Evolutionary conservation across 352 stramenopile species (phyloP).

Genomic region (Salisapilia sapeloensis): DNA sequence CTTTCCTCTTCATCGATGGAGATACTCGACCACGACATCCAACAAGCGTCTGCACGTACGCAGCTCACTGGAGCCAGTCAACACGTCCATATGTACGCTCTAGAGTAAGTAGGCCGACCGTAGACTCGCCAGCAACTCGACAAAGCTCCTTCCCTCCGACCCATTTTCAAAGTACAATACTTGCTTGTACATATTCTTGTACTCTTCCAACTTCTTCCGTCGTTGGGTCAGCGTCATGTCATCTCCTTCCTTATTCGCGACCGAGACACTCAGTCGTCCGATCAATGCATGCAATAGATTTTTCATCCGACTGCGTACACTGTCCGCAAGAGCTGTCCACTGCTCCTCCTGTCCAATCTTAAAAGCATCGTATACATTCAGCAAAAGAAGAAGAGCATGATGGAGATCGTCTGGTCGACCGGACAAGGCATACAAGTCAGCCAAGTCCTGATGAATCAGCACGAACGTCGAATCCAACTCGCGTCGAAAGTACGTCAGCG

Average conservation of each 20-base stretch:
- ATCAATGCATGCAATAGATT: conserved; percentile 21
- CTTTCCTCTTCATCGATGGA: conserved; percentile 27
- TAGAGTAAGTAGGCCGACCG: conserved; percentile 44
- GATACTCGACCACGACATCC: conserved; percentile 34
- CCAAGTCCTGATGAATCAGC: conserved; percentile 67
- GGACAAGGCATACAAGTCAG: conserved; percentile 51
- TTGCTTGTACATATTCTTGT: conserved; percentile 79
- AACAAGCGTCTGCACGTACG: conserved; percentile 9
- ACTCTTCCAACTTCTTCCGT: conserved; percentile 36
- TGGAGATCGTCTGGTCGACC: conserved; percentile 54
- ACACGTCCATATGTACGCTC: conserved; percentile 12
- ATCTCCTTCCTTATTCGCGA: background rate
- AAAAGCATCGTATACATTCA: conserved; percentile 67
- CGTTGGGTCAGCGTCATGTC: conserved; percentile 9
- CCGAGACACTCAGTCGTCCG: conserved; percentile 21
- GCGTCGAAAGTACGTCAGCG: conserved; percentile 50
- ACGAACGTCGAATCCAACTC: conserved; percentile 69
- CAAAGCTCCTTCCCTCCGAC: conserved; percentile 13
- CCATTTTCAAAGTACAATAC: conserved; percentile 57
- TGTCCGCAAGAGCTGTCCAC: conserved; percentile 1
- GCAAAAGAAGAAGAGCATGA: conserved; percentile 52
- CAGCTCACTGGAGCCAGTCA: no score
- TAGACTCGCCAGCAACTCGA: conserved; percentile 28
- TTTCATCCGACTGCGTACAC: conserved; percentile 12
- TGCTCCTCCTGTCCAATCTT: conserved; percentile 5